phyloP scores from a whole-genome alignment of 208 protist species.

The Crithidia sp. region DNA sequence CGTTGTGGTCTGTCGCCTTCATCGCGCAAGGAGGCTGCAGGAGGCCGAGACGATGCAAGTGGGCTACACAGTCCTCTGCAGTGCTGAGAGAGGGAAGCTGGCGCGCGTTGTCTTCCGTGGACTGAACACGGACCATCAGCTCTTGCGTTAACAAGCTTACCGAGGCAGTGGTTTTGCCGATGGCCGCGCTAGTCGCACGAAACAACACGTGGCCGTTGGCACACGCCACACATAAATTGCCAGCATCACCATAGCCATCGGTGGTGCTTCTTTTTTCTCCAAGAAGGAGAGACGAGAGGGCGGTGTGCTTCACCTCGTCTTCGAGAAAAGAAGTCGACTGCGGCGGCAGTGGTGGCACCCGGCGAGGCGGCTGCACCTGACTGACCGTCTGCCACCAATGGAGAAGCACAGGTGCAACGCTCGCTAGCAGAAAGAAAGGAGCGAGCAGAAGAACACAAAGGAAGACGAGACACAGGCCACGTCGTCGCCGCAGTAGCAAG shows the following conservation, averaged over 20 bases:
- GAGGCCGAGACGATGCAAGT: slow-evolving; percentile 14
- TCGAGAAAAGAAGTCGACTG: not conserved
- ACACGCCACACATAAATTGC: slow-evolving; percentile 13
- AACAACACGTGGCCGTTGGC: slow-evolving; percentile 21
- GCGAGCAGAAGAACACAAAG: not conserved
- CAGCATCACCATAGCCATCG: not conserved
- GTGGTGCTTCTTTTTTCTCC: not conserved
- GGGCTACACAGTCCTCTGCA: slow-evolving; percentile 17
- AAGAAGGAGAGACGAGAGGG: not conserved
- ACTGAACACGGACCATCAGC: slow-evolving; percentile 5
- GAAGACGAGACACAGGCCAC: not conserved
- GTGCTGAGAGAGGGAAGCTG: slow-evolving; percentile 2
- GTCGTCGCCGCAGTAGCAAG: not conserved
- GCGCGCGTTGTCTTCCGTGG: not conserved
- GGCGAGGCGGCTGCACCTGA: not conserved
- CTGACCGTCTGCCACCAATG: not conserved
- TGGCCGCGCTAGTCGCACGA: not conserved
- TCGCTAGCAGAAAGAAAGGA: not conserved
- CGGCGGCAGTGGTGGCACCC: not conserved
- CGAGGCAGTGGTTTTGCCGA: not conserved
- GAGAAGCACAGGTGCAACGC: no score
- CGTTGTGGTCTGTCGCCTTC: not conserved
- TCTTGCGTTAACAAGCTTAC: not conserved
- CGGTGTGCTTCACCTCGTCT: not conserved
- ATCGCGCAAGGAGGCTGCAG: slow-evolving; percentile 12